Percentiles rank a stretch among this genome's conserved stretches.
phyloP scores from a whole-genome alignment of 2,329 filamentous ascomycete genomes.

The Epicoccum sorghinum region DNA sequence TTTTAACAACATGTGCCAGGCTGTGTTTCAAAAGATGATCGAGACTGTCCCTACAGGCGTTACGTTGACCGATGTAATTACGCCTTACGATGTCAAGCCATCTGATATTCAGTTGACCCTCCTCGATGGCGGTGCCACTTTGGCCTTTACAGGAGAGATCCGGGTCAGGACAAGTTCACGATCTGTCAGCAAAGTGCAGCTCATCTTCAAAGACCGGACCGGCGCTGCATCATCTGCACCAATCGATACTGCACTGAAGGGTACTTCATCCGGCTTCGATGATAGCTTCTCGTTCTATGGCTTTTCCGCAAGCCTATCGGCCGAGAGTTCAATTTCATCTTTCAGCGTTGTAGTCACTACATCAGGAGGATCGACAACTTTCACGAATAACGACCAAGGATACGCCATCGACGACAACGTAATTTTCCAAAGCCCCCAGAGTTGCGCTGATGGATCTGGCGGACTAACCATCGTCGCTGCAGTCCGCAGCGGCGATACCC shows the following conservation, averaged over 20 bases:
- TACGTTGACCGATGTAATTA: conserved; percentile 58
- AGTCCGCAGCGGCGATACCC: conserved; percentile 23
- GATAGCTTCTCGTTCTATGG: conserved; percentile 59
- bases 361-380: conserved; percentile 54
- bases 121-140: conserved; percentile 53
- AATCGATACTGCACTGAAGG: conserved; percentile 55
- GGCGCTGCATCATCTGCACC: conserved; percentile 56
- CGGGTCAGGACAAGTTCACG: conserved; percentile 62
- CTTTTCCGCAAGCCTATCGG: conserved; percentile 55
- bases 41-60: conserved; percentile 63
- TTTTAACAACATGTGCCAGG: conserved; percentile 58
- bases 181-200: conserved; percentile 55
- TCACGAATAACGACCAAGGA: conserved; percentile 64
- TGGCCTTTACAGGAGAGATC: conserved; percentile 62
- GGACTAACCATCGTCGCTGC: conserved; percentile 34
- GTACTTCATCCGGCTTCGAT: conserved; percentile 63
- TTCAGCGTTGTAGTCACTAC: conserved; percentile 60
- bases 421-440: conserved; percentile 63
- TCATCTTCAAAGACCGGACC: conserved; percentile 63
- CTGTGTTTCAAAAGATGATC: conserved; percentile 65
- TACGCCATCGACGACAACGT: conserved; percentile 63
- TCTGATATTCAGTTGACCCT: conserved; percentile 63
- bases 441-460: conserved; percentile 53
- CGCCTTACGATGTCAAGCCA: conserved; percentile 66
- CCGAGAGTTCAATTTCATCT: conserved; percentile 66